Evolutionary conservation across 2,329 filamentous ascomycete species (phyloP), one percentile per base, ranked within the genome.

Genomic region (Aspergillus sclerotialis): DNA sequence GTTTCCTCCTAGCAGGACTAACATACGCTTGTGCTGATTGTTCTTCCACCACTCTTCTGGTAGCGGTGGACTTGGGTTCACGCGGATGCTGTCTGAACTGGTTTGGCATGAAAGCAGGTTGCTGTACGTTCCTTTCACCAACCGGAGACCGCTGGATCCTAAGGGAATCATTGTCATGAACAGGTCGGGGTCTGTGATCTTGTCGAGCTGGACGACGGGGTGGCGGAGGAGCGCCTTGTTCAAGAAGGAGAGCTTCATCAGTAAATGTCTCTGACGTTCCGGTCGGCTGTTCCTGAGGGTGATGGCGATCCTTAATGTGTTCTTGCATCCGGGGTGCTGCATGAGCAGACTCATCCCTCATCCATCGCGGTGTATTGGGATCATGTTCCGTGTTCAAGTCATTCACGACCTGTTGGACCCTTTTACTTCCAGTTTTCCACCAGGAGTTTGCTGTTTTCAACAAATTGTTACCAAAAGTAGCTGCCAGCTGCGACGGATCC

Each of bases 351-450:
- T 78, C 73, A 37, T 89, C 83, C 49, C 83, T 80, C 90, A 98
- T 94, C 92, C 92, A 98, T 55, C 86, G 92, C 1, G 92, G 92
- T 55, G 94, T 85, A 52, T 60, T 84, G 2, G 83, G 72, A 52
- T 94, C 88, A 16, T 71, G 69, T n/a, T 80, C 82, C 34, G 71
- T 64, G 48, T 78, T 76, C 39, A 96, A 84, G 11, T 98, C 92
- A 7, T 88, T 80, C 21, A 96, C 84, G 4, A 87, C 90, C 60
- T 92, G 87, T 52, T 94, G 87, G 38, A 96, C 76, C 56, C 86
- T 89, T 63, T 94, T 98, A 54, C 89, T 86, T 0, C 90, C 81
- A 3, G 84, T 85, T 57, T 94, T 98, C 92, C 92, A 98, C 1
- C 96, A 65, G 1, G 86, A 90, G 46, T 93, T 94, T 2, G 92